Base-by-base conservation (phyloP, 1,284 basidiomycete genomes). In the Marasmius oreades region DNA sequence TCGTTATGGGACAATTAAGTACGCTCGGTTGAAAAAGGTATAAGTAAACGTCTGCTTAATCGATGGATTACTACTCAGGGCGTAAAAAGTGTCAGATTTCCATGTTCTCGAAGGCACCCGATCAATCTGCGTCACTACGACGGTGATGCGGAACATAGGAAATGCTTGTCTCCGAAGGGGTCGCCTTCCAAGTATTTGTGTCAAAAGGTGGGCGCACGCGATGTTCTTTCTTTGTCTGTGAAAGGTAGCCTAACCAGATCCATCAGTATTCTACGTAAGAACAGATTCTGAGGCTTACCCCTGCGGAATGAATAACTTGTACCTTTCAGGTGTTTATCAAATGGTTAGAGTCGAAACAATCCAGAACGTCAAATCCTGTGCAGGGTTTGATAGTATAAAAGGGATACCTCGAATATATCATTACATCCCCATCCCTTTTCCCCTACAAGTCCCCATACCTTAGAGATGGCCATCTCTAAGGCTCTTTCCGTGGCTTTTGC, bases 401-500 rank as follows among this genome's bases (percentile, higher is more conserved):
- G 33, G 20, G 5, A 24, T 31, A 31, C 33, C 52, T 26, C 20
- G 18, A 18, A 31, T 18, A 44, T 23, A 16, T 54, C 11, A 23
- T 18, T 24, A 33, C 16, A 24, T 51, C 12, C 47, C 51, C 16
- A 24, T 51, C 12, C 47, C 51, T 36, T 33, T 34, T 46, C 59
- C 33, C 44, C 45, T 33, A 52, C 33, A 39, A 47, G 28, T 11
- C 53, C 43, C 37, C n/a, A 37, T 24, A 34, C 58, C 53, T 47
- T 51, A 61, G 45, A 59, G 54, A 72, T 71, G 70, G 52, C 63
- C 59, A 55, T 65, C 60, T 60, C 67, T 26, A 67, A 62, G 56
- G 63, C 64, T 54, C 62, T 72, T 52, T 65, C 64, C 52, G 52
- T 71, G 64, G 68, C 69, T 52, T 58, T 73, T 58, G 69, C 67